Base-by-base conservation (phyloP, 441 rosid species). In the Erodium texanum region DNA sequence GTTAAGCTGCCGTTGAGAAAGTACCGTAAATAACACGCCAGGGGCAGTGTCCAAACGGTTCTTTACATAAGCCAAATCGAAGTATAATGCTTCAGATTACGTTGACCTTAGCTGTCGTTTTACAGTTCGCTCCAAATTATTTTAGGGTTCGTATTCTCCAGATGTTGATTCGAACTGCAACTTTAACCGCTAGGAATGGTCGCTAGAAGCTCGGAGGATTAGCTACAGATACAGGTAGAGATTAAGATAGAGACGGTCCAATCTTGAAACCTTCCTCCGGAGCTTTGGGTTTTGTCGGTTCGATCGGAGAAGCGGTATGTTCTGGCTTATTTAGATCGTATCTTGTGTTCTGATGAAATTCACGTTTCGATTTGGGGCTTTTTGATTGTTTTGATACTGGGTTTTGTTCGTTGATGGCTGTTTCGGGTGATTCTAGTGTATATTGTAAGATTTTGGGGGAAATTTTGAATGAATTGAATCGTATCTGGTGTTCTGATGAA, bases 121-220 rank as follows among this genome's bases (percentile, higher is more conserved):
- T 52, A 22, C 58, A 52, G 58, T n/a, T 52, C 20, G 58, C 20
- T 52, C 19, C 19, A 52, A 16, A 16, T 52, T 52, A 6, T 12
- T 52, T 52, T 52, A 52, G 58, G 58, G 58, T 52, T 52, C 16
- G 6, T n/a, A 18, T n/a, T 52, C 62, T 18, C 62, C 62, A 19
- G 62, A 56, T 18, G 18, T 18, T 2, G 61, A 54, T 18, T 19
- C 10, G 2, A 52, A 7, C 62, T 0, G 12, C 20, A 56, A 18
- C 19, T 56, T 56, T 56, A 56, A 56, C 62, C 62, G 62, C 19
- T 56, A 56, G 62, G 62, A 16, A 56, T 27, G 62, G 61, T 54
- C 61, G 12, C 61, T 14, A 54, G 61, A 54, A 54, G 61, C 58
- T 52, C 20, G 58, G 58, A 52, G 20, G 7, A 24, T 2, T 18